Conservation (phyloP, 73 alveolate species). For the Blepharisma japonicum region DNA sequence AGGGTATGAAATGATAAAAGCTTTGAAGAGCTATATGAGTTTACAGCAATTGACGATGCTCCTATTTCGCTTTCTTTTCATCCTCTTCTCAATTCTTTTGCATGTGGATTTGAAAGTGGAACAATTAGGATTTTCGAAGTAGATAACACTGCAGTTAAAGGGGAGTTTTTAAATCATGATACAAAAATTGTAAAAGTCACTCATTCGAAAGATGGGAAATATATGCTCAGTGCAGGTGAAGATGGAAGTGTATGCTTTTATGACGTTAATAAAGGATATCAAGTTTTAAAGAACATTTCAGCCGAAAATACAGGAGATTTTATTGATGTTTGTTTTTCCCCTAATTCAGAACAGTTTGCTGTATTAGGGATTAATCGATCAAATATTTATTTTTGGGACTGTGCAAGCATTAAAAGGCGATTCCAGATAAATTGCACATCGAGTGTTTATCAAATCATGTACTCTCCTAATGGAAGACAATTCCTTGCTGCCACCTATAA, state of each 20-base stretch:
- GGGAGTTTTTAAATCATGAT: too few relatives aligned
- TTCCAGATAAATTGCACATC: too few relatives aligned
- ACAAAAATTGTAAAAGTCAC: too few relatives aligned
- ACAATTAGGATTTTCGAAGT: conserved; percentile 45
- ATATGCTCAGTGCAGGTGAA: conserved; percentile 43
- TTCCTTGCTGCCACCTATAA: conserved; percentile 44
- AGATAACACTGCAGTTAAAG: too few relatives aligned
- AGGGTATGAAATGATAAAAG: conserved; percentile 54
- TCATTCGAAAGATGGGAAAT: conserved; percentile 24
- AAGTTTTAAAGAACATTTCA: conserved; percentile 52
- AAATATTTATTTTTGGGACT: conserved; percentile 3
- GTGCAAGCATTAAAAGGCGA: too few relatives aligned
- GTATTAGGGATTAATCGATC: conserved; percentile 27
- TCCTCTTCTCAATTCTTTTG: conserved; percentile 47
- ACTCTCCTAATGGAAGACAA: conserved; percentile 33
- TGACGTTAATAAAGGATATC: conserved; percentile 48
- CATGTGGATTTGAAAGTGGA: conserved; percentile 66
- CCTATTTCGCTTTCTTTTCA: conserved; percentile 57
- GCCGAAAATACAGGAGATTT: conserved; percentile 52
- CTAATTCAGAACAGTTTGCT: background rate
- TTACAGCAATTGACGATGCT: conserved; percentile 56
- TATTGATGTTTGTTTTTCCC: conserved; percentile 37
- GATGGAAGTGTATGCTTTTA: conserved; percentile 60
- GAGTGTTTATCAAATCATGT: background rate
- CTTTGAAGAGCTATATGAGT: conserved; percentile 56